Evolutionary conservation across 2,329 filamentous ascomycete species (phyloP).

Genomic region (Coniella lustricola): DNA sequence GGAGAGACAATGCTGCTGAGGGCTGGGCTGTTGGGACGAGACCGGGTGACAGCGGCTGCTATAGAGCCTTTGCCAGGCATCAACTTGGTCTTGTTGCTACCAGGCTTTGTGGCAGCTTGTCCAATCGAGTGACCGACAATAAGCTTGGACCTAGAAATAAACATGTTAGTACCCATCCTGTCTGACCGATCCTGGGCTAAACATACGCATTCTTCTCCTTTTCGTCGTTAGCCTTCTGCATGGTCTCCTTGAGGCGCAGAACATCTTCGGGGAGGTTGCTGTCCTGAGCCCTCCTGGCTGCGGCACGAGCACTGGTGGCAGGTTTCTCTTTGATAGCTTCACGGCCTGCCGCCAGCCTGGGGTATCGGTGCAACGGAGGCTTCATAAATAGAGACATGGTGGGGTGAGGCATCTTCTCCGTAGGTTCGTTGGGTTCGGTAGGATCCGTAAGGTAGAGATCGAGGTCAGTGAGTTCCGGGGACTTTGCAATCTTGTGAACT

Average conservation of each 20-base stretch:
- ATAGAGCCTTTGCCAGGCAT: conserved; percentile 19
- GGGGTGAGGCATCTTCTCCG: conserved; percentile 41
- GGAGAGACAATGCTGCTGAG: conserved; percentile 50
- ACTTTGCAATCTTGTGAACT: conserved; percentile 26
- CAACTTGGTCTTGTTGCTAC: conserved; percentile 23
- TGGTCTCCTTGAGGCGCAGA: conserved; percentile 39
- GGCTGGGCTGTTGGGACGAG: conserved; percentile 49
- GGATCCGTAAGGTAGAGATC: conserved; percentile 51
- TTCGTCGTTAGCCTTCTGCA: conserved; percentile 36
- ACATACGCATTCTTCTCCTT: conserved; percentile 39
- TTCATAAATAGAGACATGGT: conserved; percentile 45
- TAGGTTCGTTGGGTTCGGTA: conserved; percentile 38
- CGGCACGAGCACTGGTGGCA: conserved; percentile 18
- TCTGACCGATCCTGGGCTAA: conserved; percentile 14
- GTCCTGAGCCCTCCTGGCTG: conserved; percentile 24
- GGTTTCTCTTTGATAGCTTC: conserved; percentile 13
- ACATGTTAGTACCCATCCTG: conserved; percentile 23
- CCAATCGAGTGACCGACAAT: conserved; percentile 24
- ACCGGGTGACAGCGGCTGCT: conserved; percentile 29
- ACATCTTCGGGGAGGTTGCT: conserved; percentile 35
- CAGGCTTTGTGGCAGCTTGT: conserved; percentile 20
- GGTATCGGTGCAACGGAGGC: conserved; percentile 22
- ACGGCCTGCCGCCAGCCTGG: conserved; percentile 17
- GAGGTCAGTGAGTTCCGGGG: conserved; percentile 40
- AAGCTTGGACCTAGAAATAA: conserved; percentile 29